These are phyloP conservation scores for Silene noctiflora DNA, from an alignment of 179 eudicot species.

Conservation along the genomic window DNA sequence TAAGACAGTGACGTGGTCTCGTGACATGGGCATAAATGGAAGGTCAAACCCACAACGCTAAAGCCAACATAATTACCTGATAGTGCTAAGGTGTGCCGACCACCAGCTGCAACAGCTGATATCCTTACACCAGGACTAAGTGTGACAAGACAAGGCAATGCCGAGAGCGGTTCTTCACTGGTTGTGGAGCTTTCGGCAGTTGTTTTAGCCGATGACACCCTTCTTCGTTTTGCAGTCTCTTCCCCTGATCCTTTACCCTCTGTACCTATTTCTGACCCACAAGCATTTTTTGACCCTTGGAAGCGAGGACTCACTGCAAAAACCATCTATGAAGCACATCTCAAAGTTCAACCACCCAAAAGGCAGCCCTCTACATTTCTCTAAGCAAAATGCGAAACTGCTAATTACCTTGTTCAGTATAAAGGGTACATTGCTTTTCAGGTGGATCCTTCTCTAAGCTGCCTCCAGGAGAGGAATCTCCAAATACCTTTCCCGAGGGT, in stretches of 20 bases:
- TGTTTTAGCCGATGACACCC: conserved; percentile 72
- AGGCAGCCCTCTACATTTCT: background rate
- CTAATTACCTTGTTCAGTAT: conserved; percentile 64
- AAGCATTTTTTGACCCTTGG: conserved; percentile 52
- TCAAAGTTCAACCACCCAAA: conserved; percentile 25
- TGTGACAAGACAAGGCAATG: conserved; percentile 79
- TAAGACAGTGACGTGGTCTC: background rate
- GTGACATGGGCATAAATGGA: background rate
- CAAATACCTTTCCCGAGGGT: conserved; percentile 84
- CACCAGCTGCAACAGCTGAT: conserved; percentile 90
- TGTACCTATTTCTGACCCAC: conserved; percentile 37
- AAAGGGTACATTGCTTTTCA: conserved; percentile 45
- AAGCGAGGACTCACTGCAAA: conserved; percentile 70
- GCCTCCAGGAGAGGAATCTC: conserved; percentile 52
- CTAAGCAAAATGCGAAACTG: conserved; percentile 5
- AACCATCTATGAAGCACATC: conserved; percentile 32
- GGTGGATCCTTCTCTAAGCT: conserved; percentile 48
- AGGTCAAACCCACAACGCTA: background rate
- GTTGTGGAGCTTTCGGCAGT: conserved; percentile 66
- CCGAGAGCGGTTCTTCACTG: conserved; percentile 66
- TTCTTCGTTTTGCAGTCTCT: conserved; percentile 73
- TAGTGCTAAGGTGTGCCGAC: conserved; percentile 85
- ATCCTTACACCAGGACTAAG: conserved; percentile 85
- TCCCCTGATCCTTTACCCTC: conserved; percentile 67
- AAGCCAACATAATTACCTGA: conserved; percentile 55